Evolutionary conservation across 2,329 filamentous ascomycete species (phyloP).

Genomic region (Mycocentrospora acerina): DNA sequence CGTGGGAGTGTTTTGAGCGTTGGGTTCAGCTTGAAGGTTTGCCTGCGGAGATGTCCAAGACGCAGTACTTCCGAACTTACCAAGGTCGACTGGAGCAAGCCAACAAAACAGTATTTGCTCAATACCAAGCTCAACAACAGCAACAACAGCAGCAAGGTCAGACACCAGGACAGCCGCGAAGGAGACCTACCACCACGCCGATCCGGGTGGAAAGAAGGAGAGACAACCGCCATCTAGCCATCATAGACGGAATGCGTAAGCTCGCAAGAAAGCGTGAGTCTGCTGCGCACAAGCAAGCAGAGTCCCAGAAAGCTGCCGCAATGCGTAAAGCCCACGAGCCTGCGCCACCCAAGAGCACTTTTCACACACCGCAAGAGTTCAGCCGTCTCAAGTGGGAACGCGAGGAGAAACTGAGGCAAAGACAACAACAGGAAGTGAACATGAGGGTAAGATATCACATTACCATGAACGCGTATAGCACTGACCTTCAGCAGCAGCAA

Average conservation of each 20-base stretch:
- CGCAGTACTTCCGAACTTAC: slow-evolving; percentile 85
- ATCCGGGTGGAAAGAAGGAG: slow-evolving; percentile 83
- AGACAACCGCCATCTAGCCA: slow-evolving; percentile 80
- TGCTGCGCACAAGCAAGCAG: slow-evolving; percentile 81
- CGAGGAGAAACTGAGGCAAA: slow-evolving; percentile 64
- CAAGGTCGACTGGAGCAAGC: slow-evolving; percentile 64
- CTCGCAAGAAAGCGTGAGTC: slow-evolving; percentile 92
- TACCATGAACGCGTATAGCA: not conserved
- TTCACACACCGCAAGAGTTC: slow-evolving; percentile 84
- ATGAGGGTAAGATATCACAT: slow-evolving; percentile 44
- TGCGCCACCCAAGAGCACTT: slow-evolving; percentile 58
- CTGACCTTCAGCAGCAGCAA: slow-evolving; percentile 34
- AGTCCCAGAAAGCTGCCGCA: slow-evolving; percentile 68
- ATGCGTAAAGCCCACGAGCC: slow-evolving; percentile 79
- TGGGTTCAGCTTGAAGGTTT: slow-evolving; percentile 92
- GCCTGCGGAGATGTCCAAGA: slow-evolving; percentile 91
- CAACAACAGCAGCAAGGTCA: slow-evolving; percentile 58
- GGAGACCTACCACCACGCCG: slow-evolving; percentile 70
- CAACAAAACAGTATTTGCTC: slow-evolving; percentile 59
- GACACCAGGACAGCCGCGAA: slow-evolving; percentile 55
- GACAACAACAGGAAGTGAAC: slow-evolving; percentile 59
- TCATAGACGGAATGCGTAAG: slow-evolving; percentile 95
- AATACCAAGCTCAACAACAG: slow-evolving; percentile 57
- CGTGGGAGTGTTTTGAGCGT: slow-evolving; percentile 98
- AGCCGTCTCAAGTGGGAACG: slow-evolving; percentile 86